Base-by-base conservation (phyloP, 2,329 filamentous ascomycete species). In the Colletotrichum gloeosporioides region DNA sequence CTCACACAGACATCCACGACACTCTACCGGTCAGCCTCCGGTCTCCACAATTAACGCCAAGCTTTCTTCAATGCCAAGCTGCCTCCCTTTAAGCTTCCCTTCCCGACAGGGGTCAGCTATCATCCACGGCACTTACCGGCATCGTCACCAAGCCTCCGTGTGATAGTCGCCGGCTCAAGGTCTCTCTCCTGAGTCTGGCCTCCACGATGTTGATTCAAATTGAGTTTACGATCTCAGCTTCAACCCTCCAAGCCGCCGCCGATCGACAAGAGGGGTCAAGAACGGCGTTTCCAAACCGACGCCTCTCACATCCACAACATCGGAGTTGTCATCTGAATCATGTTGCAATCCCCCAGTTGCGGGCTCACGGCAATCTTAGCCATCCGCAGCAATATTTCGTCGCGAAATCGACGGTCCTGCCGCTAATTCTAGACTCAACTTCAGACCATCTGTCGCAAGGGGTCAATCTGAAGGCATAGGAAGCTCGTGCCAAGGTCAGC, bases 31-130 rank as follows among this genome's bases (percentile, higher is more conserved):
- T 65, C 70, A 73, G 61, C 64, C 63, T 69, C 57, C 4, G 15
- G 34, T 69, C 16, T 27, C 73, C 70, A 73, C 27, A 59, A 29
- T 64, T 59, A 5, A 65, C 39, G 73, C 57, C 73, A 73, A 73
- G 64, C 70, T 73, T 73, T 57, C 68, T 70, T 70, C 68, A 64
- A 22, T 49, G 64, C 73, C 64, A 73, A 68, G 34, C 32, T 22
- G 32, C 22, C 36, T 62, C 53, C 29, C 36, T 63, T 49, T 53
- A 65, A 76, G 57, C 70, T 76, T 69, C 57, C 63, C 55, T 66
- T 34, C 32, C 73, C 8, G 22, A 69, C 39, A 64, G 36, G 69
- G 73, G 39, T 32, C 22, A 34, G 10, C 32, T 27, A 44, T 39
- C 64, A 49, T 55, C 44, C 67, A 63, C 44, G 49, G 63, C 25